These are phyloP conservation scores for Termitomyces titanicus DNA, from an alignment of 768 basidiomycete genomes.

Conservation along the genomic window DNA sequence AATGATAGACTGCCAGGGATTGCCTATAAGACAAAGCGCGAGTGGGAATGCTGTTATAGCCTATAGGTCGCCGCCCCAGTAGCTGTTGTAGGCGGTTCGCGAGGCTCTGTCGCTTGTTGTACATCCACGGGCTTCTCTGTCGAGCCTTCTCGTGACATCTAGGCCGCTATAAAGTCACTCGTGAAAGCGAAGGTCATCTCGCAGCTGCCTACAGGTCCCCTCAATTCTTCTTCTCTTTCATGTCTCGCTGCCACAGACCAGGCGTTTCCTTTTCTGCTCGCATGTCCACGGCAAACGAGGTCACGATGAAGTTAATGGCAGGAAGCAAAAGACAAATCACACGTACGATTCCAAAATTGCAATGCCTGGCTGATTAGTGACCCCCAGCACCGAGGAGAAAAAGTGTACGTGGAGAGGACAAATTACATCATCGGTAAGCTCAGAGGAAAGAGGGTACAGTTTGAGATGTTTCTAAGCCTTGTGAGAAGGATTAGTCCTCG, in stretches of 20 bases:
- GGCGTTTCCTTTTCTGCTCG: no score
- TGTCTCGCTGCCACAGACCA: no score
- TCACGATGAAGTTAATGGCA: neutral
- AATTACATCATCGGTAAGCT: neutral
- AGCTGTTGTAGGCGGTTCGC: neutral
- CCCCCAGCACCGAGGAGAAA: no score
- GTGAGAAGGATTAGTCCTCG: neutral
- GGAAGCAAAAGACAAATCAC: neutral
- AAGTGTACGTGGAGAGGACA: no score
- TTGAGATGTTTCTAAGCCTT: neutral
- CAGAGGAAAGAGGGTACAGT: neutral
- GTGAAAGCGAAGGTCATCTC: neutral
- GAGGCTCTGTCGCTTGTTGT: neutral
- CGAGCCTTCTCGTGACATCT: neutral
- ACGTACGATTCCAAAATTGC: neutral
- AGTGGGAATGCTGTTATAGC: neutral
- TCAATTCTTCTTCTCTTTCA: no score
- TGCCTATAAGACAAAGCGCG: neutral
- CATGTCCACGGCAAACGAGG: neutral
- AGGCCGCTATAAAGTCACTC: neutral
- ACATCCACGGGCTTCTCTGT: neutral
- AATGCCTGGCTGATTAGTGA: neutral
- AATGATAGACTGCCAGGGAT: neutral
- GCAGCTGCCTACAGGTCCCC: neutral
- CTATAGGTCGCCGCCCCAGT: neutral